A percentile compares a stretch with the other conserved stretches of the same genome.
Conservation (phyloP, 495 filamentous ascomycete species). For the Penicillium simplicissimum region DNA sequence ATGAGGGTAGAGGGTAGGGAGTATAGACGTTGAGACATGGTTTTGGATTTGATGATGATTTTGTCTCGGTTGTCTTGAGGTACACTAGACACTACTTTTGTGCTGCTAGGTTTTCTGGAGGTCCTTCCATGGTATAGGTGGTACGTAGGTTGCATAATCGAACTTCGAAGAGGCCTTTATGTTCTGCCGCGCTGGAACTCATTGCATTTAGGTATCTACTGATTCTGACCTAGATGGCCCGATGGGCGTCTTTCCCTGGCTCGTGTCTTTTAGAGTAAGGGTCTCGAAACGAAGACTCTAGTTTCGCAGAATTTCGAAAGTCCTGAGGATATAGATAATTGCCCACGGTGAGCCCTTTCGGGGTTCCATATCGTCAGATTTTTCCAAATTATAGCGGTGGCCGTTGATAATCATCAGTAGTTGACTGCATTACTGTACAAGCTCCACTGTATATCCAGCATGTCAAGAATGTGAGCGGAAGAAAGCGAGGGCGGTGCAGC, state of each 20-base stretch:
- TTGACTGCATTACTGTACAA: not conserved
- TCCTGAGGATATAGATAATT: not conserved
- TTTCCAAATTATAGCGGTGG: not conserved
- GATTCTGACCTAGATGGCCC: not conserved
- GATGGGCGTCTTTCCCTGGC: too few relatives aligned
- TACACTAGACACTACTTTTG: not conserved
- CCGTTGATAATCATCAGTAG: not conserved
- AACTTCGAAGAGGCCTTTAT: not conserved
- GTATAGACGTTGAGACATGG: not conserved
- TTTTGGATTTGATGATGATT: not conserved
- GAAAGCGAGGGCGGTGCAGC: slow-evolving; percentile 20
- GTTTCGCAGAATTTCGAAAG: not conserved
- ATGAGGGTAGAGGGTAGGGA: slow-evolving; percentile 1
- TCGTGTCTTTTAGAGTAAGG: not conserved
- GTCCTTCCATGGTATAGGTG: too few relatives aligned
- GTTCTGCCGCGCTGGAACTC: not conserved
- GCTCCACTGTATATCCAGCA: not conserved
- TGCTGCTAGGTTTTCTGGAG: not conserved
- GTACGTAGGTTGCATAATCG: not conserved
- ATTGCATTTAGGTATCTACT: not conserved
- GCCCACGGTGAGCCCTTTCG: not conserved
- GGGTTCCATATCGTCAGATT: slow-evolving; percentile 4
- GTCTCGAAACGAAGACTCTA: not conserved
- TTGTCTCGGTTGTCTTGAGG: not conserved
- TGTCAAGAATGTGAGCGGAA: slow-evolving; percentile 20